phyloP scores from a whole-genome alignment of 2,329 filamentous ascomycete species.

The Pochonia chlamydosporia region DNA sequence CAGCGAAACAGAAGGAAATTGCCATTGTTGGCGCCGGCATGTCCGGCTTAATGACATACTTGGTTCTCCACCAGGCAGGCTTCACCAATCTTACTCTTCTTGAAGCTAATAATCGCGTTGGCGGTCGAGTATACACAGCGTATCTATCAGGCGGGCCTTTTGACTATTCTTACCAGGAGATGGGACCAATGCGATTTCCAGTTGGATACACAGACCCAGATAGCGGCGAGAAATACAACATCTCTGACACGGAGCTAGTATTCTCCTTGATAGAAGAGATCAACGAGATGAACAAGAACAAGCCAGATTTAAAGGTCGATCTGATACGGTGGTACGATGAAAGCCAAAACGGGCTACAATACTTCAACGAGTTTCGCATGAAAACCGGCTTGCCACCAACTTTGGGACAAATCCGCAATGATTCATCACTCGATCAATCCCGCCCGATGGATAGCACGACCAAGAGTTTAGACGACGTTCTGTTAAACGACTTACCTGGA shows the following conservation, averaged over 20 bases:
- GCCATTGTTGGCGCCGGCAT: conserved; percentile 63
- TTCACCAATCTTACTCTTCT: conserved; percentile 56
- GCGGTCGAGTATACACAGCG: conserved; percentile 57
- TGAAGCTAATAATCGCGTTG: conserved; percentile 54
- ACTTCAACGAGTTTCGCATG: conserved; percentile 40
- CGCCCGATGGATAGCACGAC: conserved; percentile 25
- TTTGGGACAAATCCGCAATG: conserved; percentile 36
- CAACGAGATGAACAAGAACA: conserved; percentile 53
- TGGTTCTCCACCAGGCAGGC: conserved; percentile 41
- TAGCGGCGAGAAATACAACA: conserved; percentile 47
- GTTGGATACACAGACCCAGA: conserved; percentile 42
- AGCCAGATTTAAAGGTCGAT: conserved; percentile 42
- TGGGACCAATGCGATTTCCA: conserved; percentile 62
- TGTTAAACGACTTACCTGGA: conserved; percentile 28
- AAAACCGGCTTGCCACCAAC: conserved; percentile 49
- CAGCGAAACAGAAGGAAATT: conserved; percentile 38
- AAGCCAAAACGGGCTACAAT: conserved; percentile 47
- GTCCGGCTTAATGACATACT: conserved; percentile 55
- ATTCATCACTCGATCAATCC: conserved; percentile 31
- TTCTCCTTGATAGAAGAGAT: conserved; percentile 57
- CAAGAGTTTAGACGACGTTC: conserved; percentile 27
- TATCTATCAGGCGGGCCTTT: conserved; percentile 54
- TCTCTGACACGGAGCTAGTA: conserved; percentile 58
- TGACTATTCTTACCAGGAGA: conserved; percentile 63
- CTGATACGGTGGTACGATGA: conserved; percentile 59